phyloP scores from a whole-genome alignment of 106 monocot genomes.

The Phalaenopsis aphrodite region DNA sequence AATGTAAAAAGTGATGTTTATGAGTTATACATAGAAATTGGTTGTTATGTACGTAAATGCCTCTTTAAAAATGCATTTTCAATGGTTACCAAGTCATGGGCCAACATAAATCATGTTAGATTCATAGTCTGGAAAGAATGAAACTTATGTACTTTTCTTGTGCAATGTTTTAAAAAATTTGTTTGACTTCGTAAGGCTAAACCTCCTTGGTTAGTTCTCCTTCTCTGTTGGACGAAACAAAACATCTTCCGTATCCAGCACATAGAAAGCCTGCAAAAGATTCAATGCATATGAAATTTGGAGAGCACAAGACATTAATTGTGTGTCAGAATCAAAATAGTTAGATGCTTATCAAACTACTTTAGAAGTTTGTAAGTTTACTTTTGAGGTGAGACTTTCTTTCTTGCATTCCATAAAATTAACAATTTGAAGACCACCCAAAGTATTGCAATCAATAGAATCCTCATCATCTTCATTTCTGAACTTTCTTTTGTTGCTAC shows the following conservation, averaged over 20 bases:
- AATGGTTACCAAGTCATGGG: neutral
- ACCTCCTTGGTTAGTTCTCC: slow-evolving; percentile 16
- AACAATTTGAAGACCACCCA: slow-evolving; percentile 43
- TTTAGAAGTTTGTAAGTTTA: slow-evolving; percentile 9
- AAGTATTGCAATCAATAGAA: neutral
- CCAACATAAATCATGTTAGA: neutral
- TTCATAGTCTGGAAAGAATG: slow-evolving; percentile 24
- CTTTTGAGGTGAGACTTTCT: slow-evolving; percentile 77
- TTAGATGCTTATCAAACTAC: neutral
- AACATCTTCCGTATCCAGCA: slow-evolving; percentile 69
- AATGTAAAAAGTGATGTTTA: no score
- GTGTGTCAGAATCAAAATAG: no score
- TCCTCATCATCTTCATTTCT: slow-evolving; percentile 25
- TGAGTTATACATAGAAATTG: no score
- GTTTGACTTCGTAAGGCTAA: neutral
- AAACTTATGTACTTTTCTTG: slow-evolving; percentile 29
- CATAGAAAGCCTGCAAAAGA: slow-evolving; percentile 46
- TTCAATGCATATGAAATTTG: no score
- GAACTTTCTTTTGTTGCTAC: slow-evolving; percentile 70
- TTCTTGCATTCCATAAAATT: slow-evolving; percentile 97
- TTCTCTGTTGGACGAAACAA: slow-evolving; percentile 37
- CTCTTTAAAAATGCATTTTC: neutral
- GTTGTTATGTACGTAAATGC: no score
- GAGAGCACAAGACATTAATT: no score
- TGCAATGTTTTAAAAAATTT: slow-evolving; percentile 8